Percentiles rank a stretch among this genome's conserved stretches.
Conservation (phyloP, 306 rosid genomes). For the Cicer yamashitae region DNA sequence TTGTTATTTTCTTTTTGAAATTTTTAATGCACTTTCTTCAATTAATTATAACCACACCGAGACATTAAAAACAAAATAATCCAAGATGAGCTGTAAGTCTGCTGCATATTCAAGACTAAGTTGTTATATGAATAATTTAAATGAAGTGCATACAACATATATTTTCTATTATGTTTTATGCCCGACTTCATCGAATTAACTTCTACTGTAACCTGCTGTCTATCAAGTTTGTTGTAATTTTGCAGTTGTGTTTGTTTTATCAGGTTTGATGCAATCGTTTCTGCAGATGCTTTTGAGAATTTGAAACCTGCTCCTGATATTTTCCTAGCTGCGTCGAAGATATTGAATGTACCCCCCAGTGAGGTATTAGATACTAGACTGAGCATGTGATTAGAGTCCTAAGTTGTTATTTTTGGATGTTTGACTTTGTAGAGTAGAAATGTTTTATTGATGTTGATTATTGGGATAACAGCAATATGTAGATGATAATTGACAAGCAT, state of each 20-base stretch:
- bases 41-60: conserved; percentile 3
- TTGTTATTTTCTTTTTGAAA: background rate
- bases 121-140: conserved; percentile 5
- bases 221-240: conserved; percentile 30
- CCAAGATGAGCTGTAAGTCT: conserved; percentile 33
- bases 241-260: conserved; percentile 44
- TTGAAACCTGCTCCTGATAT: conserved; percentile 98
- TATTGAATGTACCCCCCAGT: conserved; percentile 68
- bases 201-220: conserved; percentile 7
- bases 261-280: conserved; percentile 94
- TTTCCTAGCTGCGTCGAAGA: conserved; percentile 86
- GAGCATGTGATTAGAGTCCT: conserved; percentile 32
- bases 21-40: conserved; percentile 2
- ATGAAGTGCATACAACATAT: conserved; percentile 14
- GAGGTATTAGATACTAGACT: conserved; percentile 64
- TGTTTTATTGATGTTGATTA: conserved; percentile 24
- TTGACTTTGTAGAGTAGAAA: conserved; percentile 33
- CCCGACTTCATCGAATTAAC: conserved; percentile 31
- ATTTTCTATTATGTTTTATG: conserved; percentile 21
- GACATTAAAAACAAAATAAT: conserved; percentile 33
- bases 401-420: conserved; percentile 6
- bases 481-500: conserved; percentile 22
- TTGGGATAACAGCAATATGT: conserved; percentile 23
- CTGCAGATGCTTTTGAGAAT: conserved; percentile 98
- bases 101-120: conserved; percentile 28